Conservation (phyloP, 306 rosid species). For the Oemleria cerasiformis region DNA sequence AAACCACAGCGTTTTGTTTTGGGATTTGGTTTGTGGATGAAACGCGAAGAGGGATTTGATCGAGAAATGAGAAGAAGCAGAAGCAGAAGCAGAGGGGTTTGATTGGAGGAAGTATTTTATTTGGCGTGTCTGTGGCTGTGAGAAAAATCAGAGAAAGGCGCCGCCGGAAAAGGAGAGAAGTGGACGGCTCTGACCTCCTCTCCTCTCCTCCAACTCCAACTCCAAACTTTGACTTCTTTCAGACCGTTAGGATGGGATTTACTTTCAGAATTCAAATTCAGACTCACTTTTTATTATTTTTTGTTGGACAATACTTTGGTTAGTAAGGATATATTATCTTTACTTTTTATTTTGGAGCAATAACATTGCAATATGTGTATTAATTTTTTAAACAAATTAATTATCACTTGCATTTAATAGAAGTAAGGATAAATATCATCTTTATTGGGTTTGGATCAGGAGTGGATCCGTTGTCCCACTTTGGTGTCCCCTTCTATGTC, state of each 20-base stretch:
- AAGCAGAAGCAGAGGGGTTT: background rate
- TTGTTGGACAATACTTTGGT: background rate
- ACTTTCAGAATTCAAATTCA: background rate
- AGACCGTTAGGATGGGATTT: constrained; percentile 26
- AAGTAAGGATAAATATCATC: no score
- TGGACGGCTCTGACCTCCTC: constrained; percentile 12
- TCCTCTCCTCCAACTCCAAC: background rate
- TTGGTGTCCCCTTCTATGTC: no score
- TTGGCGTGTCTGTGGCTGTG: background rate
- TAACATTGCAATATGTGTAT: background rate
- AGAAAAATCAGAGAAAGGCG: constrained; percentile 1
- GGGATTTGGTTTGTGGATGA: constrained; percentile 17
- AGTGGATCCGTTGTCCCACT: no score
- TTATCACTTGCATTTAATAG: background rate
- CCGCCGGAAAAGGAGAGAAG: constrained; percentile 16
- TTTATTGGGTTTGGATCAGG: no score
- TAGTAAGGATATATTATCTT: no score
- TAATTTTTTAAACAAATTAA: background rate
- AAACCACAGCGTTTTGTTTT: background rate
- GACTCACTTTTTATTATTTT: background rate
- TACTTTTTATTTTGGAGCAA: no score
- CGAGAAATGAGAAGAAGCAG: background rate
- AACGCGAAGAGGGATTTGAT: constrained; percentile 1
- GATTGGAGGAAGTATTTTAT: background rate
- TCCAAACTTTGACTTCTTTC: background rate